These are phyloP conservation scores for Blumeria graminis DNA, from an alignment of 2,329 filamentous ascomycete species.

Conservation along the genomic window DNA sequence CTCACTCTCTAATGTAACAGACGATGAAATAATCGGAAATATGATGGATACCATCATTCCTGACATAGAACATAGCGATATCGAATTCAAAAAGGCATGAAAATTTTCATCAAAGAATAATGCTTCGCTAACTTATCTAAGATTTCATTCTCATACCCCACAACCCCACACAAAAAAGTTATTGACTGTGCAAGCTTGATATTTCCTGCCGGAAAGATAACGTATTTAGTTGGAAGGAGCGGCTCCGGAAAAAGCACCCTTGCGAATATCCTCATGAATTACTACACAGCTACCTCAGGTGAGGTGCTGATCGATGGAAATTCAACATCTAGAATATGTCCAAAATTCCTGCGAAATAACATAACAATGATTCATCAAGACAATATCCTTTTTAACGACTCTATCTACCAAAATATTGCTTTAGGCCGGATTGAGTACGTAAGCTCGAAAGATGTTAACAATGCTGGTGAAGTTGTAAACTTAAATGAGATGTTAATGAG, in stretches of 20 bases:
- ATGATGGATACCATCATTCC: slow-evolving; percentile 17
- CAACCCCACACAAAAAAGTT: slow-evolving; percentile 33
- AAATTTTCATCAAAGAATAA: background rate
- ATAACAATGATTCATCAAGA: slow-evolving; percentile 65
- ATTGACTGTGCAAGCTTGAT: slow-evolving; percentile 38
- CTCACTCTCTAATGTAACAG: slow-evolving; percentile 18
- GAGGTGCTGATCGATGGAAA: slow-evolving; percentile 43
- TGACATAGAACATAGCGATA: slow-evolving; percentile 32
- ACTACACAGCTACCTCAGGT: slow-evolving; percentile 46
- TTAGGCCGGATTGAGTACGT: slow-evolving; percentile 36
- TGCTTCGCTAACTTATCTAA: slow-evolving; percentile 16
- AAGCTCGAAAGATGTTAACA: slow-evolving; percentile 28
- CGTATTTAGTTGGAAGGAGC: slow-evolving; percentile 64
- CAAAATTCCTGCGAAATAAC: slow-evolving; percentile 51
- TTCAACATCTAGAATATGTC: slow-evolving; percentile 34
- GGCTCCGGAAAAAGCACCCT: slow-evolving; percentile 87
- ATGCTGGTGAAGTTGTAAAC: slow-evolving; percentile 40
- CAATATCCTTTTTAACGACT: slow-evolving; percentile 60
- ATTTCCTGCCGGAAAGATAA: slow-evolving; percentile 48
- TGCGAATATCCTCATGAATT: slow-evolving; percentile 52
- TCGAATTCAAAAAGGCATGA: slow-evolving; percentile 43
- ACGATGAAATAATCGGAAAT: slow-evolving; percentile 9
- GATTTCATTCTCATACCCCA: slow-evolving; percentile 67
- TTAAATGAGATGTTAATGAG: slow-evolving; percentile 41
- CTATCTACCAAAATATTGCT: slow-evolving; percentile 52